Evolutionary conservation across 257 asterid genomes (phyloP).

Genomic region (Thymus quinquecostatus): DNA sequence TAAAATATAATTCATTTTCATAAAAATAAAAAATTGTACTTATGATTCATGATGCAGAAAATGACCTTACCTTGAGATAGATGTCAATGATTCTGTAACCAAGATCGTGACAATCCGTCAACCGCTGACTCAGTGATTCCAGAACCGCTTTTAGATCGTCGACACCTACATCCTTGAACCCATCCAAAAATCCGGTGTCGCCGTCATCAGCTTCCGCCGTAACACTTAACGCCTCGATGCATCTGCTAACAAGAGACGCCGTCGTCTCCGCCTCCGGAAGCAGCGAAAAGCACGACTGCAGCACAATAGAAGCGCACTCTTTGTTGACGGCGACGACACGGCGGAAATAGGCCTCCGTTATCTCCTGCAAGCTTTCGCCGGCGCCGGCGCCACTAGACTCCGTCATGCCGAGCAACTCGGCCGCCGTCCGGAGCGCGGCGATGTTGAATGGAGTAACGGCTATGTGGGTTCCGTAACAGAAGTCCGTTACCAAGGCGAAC

Average conservation of each 20-base stretch:
- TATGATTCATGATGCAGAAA: neutral
- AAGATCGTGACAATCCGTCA: conserved; percentile 66
- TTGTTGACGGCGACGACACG: conserved; percentile 50
- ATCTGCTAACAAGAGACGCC: conserved; percentile 66
- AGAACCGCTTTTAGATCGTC: conserved; percentile 56
- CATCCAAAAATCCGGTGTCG: conserved; percentile 45
- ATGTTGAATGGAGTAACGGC: conserved; percentile 73
- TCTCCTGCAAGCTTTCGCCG: conserved; percentile 53
- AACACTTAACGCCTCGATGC: conserved; percentile 70
- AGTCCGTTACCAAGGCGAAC: conserved; percentile 64
- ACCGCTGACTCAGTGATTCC: conserved; percentile 56
- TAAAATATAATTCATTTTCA: too few species aligned
- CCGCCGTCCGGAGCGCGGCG: conserved; percentile 79
- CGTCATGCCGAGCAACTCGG: conserved; percentile 75
- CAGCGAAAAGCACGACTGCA: conserved; percentile 59
- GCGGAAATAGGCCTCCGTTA: conserved; percentile 72
- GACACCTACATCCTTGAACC: conserved; percentile 39
- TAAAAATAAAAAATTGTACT: neutral
- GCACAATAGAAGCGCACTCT: conserved; percentile 59
- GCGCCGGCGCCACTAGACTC: conserved; percentile 11
- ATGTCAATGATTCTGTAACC: conserved; percentile 70
- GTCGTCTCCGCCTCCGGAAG: conserved; percentile 77
- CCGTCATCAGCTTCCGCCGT: conserved; percentile 50
- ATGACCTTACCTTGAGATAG: conserved; percentile 58
- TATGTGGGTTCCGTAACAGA: conserved; percentile 63